These are phyloP conservation scores for Penicillium griseofulvum DNA, from an alignment of 2,329 filamentous ascomycete genomes.

Conservation along the genomic window DNA sequence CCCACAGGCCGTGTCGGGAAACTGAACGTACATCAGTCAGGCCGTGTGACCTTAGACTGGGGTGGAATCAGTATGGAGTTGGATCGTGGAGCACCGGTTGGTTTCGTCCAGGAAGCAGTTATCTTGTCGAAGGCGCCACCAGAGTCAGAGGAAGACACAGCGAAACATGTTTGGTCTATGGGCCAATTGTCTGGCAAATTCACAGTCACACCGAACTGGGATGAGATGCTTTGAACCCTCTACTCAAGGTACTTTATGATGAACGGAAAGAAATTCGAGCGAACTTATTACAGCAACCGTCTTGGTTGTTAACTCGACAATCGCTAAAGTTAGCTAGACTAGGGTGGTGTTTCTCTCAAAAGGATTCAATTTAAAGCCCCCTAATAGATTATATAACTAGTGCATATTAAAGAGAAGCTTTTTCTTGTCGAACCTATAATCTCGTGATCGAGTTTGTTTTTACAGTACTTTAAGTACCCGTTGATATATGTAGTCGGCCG, in stretches of 20 bases:
- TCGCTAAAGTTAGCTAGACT: neutral
- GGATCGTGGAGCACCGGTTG: constrained; percentile 54
- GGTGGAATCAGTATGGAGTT: constrained; percentile 60
- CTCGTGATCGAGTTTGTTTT: too few species aligned
- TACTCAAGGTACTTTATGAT: neutral
- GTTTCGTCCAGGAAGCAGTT: constrained; percentile 61
- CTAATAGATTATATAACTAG: neutral
- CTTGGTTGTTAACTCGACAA: neutral
- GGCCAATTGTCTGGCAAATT: constrained; percentile 65
- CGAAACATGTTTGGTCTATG: constrained; percentile 53
- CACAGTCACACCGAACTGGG: constrained; percentile 62
- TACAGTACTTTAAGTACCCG: too few species aligned
- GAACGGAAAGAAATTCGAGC: neutral
- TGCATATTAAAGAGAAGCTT: neutral
- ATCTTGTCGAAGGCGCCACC: constrained; percentile 29
- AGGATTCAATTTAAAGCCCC: neutral
- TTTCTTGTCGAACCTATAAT: too few species aligned
- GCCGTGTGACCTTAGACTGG: constrained; percentile 62
- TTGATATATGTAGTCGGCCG: too few species aligned
- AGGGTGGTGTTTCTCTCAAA: neutral
- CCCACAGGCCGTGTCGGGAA: constrained; percentile 59
- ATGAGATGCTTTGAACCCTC: constrained; percentile 44
- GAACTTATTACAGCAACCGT: neutral
- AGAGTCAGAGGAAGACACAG: constrained; percentile 24
- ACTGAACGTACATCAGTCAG: constrained; percentile 60